Base-by-base conservation (phyloP, 768 basidiomycete species). In the Phanerodontia chrysosporium region DNA sequence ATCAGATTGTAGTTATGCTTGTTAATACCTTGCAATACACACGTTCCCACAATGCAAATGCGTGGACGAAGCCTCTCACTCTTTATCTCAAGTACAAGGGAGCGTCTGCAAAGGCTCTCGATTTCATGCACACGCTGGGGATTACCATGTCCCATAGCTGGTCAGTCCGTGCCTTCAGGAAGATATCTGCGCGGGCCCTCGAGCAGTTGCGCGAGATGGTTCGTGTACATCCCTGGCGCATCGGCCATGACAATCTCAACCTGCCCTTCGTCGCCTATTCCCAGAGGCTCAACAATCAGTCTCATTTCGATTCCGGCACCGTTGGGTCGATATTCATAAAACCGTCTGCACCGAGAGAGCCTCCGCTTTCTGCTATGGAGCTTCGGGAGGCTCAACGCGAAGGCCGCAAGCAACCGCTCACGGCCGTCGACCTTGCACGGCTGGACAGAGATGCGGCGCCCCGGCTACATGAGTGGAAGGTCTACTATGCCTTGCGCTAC, bases 121-220 rank as follows among this genome's bases (percentile, higher is more conserved):
- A n/a, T n/a, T n/a, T n/a, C 0, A 62, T 78, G 0, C 72, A 74
- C 64, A 67, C 72, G 7, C 57, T 76, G 22, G 74, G 68, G 2
- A 58, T 79, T 24, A 72, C 72, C 0, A 76, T 78, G 76, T 76
- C 73, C 55, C 73, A 76, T 59, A 73, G n/a, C n/a, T n/a, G n/a
- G n/a, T n/a, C n/a, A 72, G 49, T 77, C 75, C 75, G 57, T 62
- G 57, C 32, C 13, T 4, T 63, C 44, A 24, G 55, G 1, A 36
- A 13, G 2, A 22, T 65, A 13, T 35, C 60, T 2, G 28, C 45
- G 12, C 6, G 2, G 2, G 46, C 75, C 0, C 51, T 60, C 1
- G 18, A 54, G 9, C 57, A 63, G 1, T 69, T 74, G 67, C 51
- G 48, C 1, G 62, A 67, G n/a, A 66, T 72, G n/a, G 62, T 61